These are phyloP conservation scores for Peniophora sp. DNA, from an alignment of 1,284 basidiomycete genomes.

Conservation along the genomic window DNA sequence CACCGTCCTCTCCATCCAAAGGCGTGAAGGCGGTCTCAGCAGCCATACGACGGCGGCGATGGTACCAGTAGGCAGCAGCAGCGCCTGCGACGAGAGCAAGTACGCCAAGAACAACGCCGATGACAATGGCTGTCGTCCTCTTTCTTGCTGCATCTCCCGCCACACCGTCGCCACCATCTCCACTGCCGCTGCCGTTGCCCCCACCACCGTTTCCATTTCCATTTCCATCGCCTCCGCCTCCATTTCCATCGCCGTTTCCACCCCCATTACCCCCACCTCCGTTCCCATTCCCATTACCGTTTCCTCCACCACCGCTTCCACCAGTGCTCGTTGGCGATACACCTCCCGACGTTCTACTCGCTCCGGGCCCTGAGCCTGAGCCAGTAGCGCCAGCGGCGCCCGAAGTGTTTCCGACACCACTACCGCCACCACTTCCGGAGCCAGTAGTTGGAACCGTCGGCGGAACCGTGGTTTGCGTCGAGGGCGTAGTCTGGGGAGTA, in stretches of 20 bases:
- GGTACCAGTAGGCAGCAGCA: constrained; percentile 33
- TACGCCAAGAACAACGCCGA: constrained; percentile 49
- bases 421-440: constrained; percentile 1
- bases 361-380: not conserved
- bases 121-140: constrained; percentile 36
- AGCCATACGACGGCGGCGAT: constrained; percentile 24
- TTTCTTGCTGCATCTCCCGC: constrained; percentile 13
- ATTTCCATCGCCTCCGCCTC: not conserved
- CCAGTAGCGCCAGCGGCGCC: constrained; percentile 4
- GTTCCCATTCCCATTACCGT: not conserved
- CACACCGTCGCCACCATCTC: constrained; percentile 10
- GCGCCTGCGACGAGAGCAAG: constrained; percentile 39
- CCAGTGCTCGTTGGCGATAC: constrained; percentile 6
- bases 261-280: not conserved
- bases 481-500: constrained; percentile 27
- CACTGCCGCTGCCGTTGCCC: constrained; percentile 9
- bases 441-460: constrained; percentile 17
- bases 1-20: constrained; percentile 27
- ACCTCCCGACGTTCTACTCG: constrained; percentile 7
- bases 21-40: constrained; percentile 33
- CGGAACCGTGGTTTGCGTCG: constrained; percentile 27
- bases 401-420: not conserved
- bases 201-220: not conserved
- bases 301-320: constrained; percentile 9
- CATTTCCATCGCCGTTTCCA: constrained; percentile 7